phyloP scores from a whole-genome alignment of 306 rosid species.

The Datisca glomerata region DNA sequence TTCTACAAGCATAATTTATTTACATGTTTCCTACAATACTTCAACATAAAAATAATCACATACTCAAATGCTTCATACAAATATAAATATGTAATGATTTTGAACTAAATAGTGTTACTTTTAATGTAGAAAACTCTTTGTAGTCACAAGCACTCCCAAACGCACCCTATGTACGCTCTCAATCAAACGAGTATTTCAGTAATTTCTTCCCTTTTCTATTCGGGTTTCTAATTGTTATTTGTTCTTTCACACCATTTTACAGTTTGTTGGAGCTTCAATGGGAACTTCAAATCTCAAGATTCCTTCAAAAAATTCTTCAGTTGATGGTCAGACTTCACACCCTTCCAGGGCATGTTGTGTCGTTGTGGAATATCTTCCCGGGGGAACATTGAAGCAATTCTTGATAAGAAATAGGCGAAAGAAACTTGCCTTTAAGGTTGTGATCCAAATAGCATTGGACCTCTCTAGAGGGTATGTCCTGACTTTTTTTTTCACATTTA shows the following conservation, averaged over 20 bases:
- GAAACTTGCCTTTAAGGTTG: conserved; percentile 49
- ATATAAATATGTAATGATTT: too few relatives aligned
- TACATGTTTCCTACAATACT: too few relatives aligned
- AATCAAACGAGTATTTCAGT: too few relatives aligned
- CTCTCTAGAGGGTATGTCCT: conserved; percentile 47
- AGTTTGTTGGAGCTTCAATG: conserved; percentile 73
- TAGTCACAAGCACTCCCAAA: too few relatives aligned
- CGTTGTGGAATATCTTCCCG: conserved; percentile 46
- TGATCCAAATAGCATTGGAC: conserved; percentile 51
- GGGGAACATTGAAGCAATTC: conserved; percentile 49
- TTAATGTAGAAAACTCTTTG: too few relatives aligned
- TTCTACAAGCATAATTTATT: too few relatives aligned
- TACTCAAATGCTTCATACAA: too few relatives aligned
- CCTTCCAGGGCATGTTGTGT: conserved; percentile 64
- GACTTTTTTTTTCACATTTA: background rate
- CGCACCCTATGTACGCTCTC: too few relatives aligned
- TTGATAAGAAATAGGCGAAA: conserved; percentile 32
- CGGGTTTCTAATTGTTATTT: conserved; percentile 5
- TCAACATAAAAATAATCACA: too few relatives aligned
- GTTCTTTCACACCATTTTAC: conserved; percentile 16
- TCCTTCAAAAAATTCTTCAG: conserved; percentile 37
- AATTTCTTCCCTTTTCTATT: background rate
- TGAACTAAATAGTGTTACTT: too few relatives aligned
- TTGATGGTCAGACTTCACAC: conserved; percentile 20
- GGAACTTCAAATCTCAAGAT: conserved; percentile 52